Conservation (phyloP, 805 yeast genomes). For the Ogataea nitratoaversa region DNA sequence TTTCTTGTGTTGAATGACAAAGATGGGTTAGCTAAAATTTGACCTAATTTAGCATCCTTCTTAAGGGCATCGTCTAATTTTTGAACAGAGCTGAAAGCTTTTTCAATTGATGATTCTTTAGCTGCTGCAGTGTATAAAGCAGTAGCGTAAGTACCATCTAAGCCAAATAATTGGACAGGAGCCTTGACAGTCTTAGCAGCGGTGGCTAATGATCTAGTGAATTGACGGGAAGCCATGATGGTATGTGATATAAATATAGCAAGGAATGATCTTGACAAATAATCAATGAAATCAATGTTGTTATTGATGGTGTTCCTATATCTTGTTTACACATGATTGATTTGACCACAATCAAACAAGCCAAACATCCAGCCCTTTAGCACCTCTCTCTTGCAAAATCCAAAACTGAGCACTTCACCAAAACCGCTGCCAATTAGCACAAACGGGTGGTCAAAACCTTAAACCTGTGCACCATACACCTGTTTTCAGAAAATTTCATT, state of each 20-base stretch:
- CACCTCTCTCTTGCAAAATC: too few relatives aligned
- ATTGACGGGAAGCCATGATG: constrained; percentile 59
- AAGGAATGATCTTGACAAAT: too few relatives aligned
- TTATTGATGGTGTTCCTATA: too few relatives aligned
- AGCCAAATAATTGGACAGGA: constrained; percentile 90
- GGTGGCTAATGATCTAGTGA: constrained; percentile 69
- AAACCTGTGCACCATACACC: neutral
- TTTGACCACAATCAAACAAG: too few relatives aligned
- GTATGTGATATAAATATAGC: neutral
- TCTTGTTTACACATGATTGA: too few relatives aligned
- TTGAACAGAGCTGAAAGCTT: constrained; percentile 60
- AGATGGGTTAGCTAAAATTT: constrained; percentile 76
- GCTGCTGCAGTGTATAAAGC: constrained; percentile 92
- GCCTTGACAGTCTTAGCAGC: constrained; percentile 57
- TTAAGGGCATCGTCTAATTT: constrained; percentile 51
- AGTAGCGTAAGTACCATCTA: constrained; percentile 95
- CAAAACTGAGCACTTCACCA: too few relatives aligned
- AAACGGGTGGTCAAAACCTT: too few relatives aligned
- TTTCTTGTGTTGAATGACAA: constrained; percentile 71
- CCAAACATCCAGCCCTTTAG: too few relatives aligned
- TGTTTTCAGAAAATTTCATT: constrained; percentile 20
- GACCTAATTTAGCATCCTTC: constrained; percentile 59
- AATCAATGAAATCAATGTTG: too few relatives aligned
- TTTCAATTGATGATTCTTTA: constrained; percentile 69
- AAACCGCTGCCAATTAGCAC: too few relatives aligned